Base-by-base conservation (phyloP, 2,329 filamentous ascomycete genomes). In the Calonectria montana region DNA sequence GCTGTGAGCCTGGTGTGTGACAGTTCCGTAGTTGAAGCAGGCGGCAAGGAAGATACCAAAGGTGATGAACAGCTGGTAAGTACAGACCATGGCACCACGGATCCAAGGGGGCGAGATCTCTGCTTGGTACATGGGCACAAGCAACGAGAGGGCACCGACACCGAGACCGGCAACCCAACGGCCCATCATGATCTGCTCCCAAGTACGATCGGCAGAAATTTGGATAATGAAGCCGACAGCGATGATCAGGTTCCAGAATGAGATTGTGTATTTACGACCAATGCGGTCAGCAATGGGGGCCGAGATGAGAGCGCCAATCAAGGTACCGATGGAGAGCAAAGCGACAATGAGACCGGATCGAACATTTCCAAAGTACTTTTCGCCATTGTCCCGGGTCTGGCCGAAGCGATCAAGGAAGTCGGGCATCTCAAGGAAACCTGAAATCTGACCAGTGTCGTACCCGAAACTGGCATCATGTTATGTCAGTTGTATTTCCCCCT, bases 51-150 rank as follows among this genome's bases (percentile, higher is more conserved):
- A 91, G 76, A 94, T 94, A 29, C 93, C 93, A 55, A 93, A 83
- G 0, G 92, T 94, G 81, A 94, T 93, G 83, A 94, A 92, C 4
- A 94, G 86, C 83, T 94, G 93, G 81, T 94, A 94, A 15, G 88
- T 88, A 57, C 88, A 88, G 61, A 94, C 90, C 73, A 94, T 87
- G 5, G 90, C 87, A 67, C 91, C 92, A 74, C 93, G 88, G 62
- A 94, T 90, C 80, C 90, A 91, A 16, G 90, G 87, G 0, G 93
- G 93, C 0, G 91, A 90, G 7, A 89, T 92, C 82, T 94, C 93
- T n/a, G 89, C 89, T 77, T 94, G 91, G 79, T 93, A 94, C 90
- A 94, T 92, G n/a, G 91, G 91, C 0, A 92, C 91, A 15, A 91
- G 82, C 6, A 93, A 88, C 12, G 89, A 91, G 2, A 94, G 82